Base-by-base conservation (phyloP, 352 stramenopile species). In the Pythium biforme region DNA sequence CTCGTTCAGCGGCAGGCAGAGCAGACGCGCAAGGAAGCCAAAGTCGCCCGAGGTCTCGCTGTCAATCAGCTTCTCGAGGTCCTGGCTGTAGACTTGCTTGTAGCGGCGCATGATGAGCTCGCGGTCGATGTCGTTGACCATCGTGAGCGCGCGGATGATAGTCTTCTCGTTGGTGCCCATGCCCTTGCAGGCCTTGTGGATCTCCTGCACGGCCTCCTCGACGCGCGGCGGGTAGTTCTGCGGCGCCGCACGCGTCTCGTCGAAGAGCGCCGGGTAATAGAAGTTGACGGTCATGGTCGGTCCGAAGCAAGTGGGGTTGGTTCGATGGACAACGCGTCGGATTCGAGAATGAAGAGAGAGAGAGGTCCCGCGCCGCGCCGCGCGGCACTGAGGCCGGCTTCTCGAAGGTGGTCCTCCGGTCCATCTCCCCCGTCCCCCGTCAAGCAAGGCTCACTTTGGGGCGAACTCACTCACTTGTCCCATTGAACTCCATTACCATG, bases 1-100 rank as follows among this genome's bases (percentile, higher is more conserved):
- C 43, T 94, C 79, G 5, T 74, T 77, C 41, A 90, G 59, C 31
- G 81, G 77, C 74, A 81, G 77, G 33, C 71, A 75, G 23, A 94
- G 39, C 40, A 94, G 68, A 47, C 85, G 66, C 50, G 88, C 57
- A 46, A 93, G 64, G 54, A 83, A 88, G 50, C 84, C 79, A 51
- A 85, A 92, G 70, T 90, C 64, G 43, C 84, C 84, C 4, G 73
- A 81, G 1, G 82, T 82, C 39, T 94, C 82, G 33, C 79, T 75
- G 41, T 82, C 75, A 39, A 94, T 59, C 26, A 86, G 76, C 54
- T 83, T 68, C 60, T 84, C 77, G 34, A 94, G 75, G 40, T 86
- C 72, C 41, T 77, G 60, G 15, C 73, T 70, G 61, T 83, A 85
- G 27, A 89, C 56, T 29, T 88, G 71, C 63, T 89, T 82, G 75